Evolutionary conservation across 23 red algal species (phyloP), one percentile per base, ranked within the genome.

Genomic region (Chondrus crispus): DNA sequence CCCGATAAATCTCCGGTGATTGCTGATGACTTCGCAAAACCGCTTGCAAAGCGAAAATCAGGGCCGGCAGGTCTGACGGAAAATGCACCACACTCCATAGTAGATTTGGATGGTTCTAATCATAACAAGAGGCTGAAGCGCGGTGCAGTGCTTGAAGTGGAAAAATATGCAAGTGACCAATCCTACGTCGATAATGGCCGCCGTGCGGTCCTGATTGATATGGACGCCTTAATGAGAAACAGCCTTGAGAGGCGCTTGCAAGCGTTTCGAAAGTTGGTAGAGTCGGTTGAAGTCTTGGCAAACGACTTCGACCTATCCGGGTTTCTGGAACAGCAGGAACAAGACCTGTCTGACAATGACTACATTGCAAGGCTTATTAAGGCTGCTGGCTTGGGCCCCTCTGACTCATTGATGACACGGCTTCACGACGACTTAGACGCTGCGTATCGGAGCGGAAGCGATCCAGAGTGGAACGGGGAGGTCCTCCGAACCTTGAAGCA

Each of bases 341-440:
- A 81, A 20, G 87, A 90, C n/a, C 43, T 90, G 14, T 75, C 35
- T 36, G 87, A 90, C 58, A 53, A 44, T 16, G 72, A 90, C 32
- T 40, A 12, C 18, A 57, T 90, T 29, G 69, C 54, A 36, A 33
- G 36, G 26, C 26, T 90, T 26, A 22, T 78, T 7, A n/a, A 29
- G 3, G n/a, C 46, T 6, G 36, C 43, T 16, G 68, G 54, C n/a
- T 49, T 90, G 24, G 36, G 47, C 3, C 1, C 9, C n/a, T 44
- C 70, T 18, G 36, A 75, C 10, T 53, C 64, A 44, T 57, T 75
- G 37, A 5, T 62, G 3, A 44, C 48, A 16, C 32, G n/a, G 2
- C 19, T 90, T n/a, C 32, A 74, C 47, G 37, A 90, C 5, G 48
- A 29, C 14, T 53, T 90, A 16, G 87, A 90, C 58, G 53, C 24